phyloP scores from a whole-genome alignment of 2,329 filamentous ascomycete genomes.

The Grosmannia huntii region DNA sequence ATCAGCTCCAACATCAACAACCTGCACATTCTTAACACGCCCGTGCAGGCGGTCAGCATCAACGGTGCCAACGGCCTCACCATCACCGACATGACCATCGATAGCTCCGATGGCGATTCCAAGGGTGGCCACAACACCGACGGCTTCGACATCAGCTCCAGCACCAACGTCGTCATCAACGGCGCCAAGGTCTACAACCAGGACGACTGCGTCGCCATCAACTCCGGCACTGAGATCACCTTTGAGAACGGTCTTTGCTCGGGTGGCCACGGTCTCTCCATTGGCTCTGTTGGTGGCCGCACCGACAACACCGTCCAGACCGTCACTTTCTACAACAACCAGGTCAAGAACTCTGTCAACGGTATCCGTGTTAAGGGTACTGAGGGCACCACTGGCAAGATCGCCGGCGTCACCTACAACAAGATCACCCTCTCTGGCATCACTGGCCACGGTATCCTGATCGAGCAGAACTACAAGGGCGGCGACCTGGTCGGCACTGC shows the following conservation, averaged over 20 bases:
- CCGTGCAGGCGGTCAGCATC: conserved; percentile 29
- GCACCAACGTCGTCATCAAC: conserved; percentile 34
- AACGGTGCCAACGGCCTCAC: conserved; percentile 21
- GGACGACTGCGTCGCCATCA: conserved; percentile 48
- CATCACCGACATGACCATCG: conserved; percentile 22
- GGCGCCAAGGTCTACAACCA: conserved; percentile 45
- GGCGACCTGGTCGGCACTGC: conserved; percentile 23
- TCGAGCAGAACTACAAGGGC: conserved; percentile 46
- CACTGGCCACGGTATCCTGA: conserved; percentile 33
- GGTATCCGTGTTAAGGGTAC: conserved; percentile 41
- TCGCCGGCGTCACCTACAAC: conserved; percentile 38
- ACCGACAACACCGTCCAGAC: conserved; percentile 39
- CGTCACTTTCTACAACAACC: conserved; percentile 28
- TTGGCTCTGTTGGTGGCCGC: conserved; percentile 28
- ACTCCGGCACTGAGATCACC: conserved; percentile 19
- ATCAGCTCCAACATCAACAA: conserved; percentile 33
- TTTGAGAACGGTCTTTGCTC: conserved; percentile 31
- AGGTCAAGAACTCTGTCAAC: conserved; percentile 7
- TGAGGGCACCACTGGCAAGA: conserved; percentile 34
- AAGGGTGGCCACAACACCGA: conserved; percentile 46
- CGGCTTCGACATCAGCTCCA: conserved; percentile 42
- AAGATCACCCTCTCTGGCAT: conserved; percentile 37
- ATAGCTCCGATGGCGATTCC: conserved; percentile 25
- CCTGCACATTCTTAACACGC: conserved; percentile 28
- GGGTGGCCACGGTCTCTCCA: conserved; percentile 44